These are phyloP conservation scores for Pythium myriotylum DNA, from an alignment of 352 stramenopile species.

Conservation along the genomic window DNA sequence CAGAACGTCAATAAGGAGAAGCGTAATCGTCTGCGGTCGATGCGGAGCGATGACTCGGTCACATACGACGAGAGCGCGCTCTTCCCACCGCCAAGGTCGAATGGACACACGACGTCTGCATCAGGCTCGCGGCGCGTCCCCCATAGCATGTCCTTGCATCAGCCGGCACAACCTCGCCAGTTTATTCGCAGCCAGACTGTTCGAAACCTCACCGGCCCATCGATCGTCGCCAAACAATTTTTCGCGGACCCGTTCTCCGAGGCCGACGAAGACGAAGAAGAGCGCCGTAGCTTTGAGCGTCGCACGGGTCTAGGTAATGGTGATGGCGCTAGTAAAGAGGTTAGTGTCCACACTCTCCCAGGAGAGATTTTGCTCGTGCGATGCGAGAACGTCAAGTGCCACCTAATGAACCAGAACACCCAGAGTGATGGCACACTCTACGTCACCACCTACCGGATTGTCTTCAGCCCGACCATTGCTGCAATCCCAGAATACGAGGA, in stretches of 20 bases:
- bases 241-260: slow-evolving; percentile 19
- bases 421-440: slow-evolving; percentile 53
- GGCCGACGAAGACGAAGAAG: slow-evolving; percentile 21
- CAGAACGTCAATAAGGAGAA: slow-evolving; percentile 9
- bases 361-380: slow-evolving; percentile 70
- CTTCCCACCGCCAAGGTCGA: slow-evolving; percentile 2
- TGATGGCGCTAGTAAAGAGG: slow-evolving; percentile 7
- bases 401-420: slow-evolving; percentile 47
- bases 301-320: slow-evolving; percentile 2
- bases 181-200: slow-evolving; percentile 23
- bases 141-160: slow-evolving; percentile 1
- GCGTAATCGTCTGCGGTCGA: slow-evolving; percentile 5
- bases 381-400: slow-evolving; percentile 61
- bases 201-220: slow-evolving; percentile 5
- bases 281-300: slow-evolving; percentile 15
- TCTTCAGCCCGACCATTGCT: slow-evolving; percentile 59
- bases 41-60: slow-evolving; percentile 23
- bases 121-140: neutral
- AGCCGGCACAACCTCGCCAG: slow-evolving; percentile 5
- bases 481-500: slow-evolving; percentile 17
- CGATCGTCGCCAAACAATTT: slow-evolving; percentile 11
- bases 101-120: neutral
- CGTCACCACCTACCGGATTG: slow-evolving; percentile 80
- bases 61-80: slow-evolving; percentile 13
- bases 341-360: slow-evolving; percentile 54